A percentile compares a stretch with the other conserved stretches of the same genome.
Evolutionary conservation across 495 filamentous ascomycete species (phyloP).

Genomic region (Podospora fimiseda): DNA sequence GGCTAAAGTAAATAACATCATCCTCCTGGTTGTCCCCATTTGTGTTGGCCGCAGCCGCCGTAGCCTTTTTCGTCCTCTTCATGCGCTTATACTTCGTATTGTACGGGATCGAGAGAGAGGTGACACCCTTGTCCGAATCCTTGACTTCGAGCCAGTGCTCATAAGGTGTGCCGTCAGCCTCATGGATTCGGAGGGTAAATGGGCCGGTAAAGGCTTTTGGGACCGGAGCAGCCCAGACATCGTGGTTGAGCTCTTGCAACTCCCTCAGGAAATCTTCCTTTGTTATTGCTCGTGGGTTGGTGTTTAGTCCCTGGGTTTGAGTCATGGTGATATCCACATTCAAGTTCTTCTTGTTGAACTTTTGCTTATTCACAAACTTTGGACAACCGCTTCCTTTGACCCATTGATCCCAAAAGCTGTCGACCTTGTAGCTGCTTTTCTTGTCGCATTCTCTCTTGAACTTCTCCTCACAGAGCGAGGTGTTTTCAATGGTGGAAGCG

Average conservation of each 20-base stretch:
- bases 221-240: conserved; percentile 61
- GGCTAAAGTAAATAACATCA: conserved; percentile 90
- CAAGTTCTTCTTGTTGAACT: conserved; percentile 96
- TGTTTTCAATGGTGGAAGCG: conserved; percentile 65
- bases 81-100: conserved; percentile 99
- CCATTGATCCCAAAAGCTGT: conserved; percentile 91
- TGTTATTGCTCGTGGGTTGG: conserved; percentile 37
- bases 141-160: conserved; percentile 97
- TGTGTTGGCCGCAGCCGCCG: conserved; percentile 52
- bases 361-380: conserved; percentile 71
- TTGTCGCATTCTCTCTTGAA: conserved; percentile 83
- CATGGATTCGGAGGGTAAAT: conserved; percentile 96
- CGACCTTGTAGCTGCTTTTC: conserved; percentile 73
- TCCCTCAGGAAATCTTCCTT: conserved; percentile 74
- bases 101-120: conserved; percentile 83
- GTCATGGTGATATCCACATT: conserved; percentile 88
- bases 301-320: conserved; percentile 58
- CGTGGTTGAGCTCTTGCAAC: conserved; percentile 66
- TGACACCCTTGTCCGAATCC: conserved; percentile 60
- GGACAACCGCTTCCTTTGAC: conserved; percentile 83
- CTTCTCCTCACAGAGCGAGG: conserved; percentile 61
- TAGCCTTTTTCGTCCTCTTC: conserved; percentile 84
- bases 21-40: conserved; percentile 75
- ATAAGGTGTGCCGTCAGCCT: conserved; percentile 96
- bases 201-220: conserved; percentile 85